Base-by-base conservation (phyloP, 208 protist species). In the Acanthamoeba triangularis region DNA sequence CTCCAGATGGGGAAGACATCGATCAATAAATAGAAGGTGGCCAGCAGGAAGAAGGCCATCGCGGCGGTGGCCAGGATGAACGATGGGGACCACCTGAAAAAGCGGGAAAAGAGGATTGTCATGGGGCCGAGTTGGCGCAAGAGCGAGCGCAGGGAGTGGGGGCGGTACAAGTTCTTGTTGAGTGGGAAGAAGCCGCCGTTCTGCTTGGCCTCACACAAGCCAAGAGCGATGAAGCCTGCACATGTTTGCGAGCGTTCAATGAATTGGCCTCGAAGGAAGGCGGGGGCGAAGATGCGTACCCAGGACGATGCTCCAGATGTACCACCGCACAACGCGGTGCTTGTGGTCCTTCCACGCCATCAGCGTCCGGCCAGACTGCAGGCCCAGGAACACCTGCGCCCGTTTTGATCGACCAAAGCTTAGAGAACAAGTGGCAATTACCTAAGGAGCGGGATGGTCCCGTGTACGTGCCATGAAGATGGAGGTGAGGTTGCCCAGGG, bases 401-500 rank as follows among this genome's bases (percentile, higher is more conserved):
- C 16, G 61, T 67, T 28, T n/a, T 18, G 28, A n/a, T n/a, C n/a
- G n/a, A n/a, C n/a, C n/a, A n/a, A 67, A n/a, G 61, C 4, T 67
- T 67, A 67, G 23, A 18, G 16, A 5, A n/a, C 61, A 5, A n/a
- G 4, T n/a, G 28, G 61, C 1, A n/a, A 67, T 1, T 1, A 67
- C 3, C 16, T 1, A 3, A 3, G 61, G 28, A 5, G 16, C 3
- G 28, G 28, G 28, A 18, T 67, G n/a, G n/a, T n/a, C n/a, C n/a
- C n/a, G n/a, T n/a, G n/a, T n/a, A n/a, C n/a, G n/a, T n/a, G 5
- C 96, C 74, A 97, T 44, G 28, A 97, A 95, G n/a, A 97, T 93
- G 14, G 91, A 96, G 13, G 96, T 97, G 18, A 97, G 92, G 52
- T 94, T 95, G 47, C 96, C 96, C 10, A 97, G 65, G 13, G 78